Evolutionary conservation across 306 rosid species (phyloP).

Genomic region (Medicago lupulina): DNA sequence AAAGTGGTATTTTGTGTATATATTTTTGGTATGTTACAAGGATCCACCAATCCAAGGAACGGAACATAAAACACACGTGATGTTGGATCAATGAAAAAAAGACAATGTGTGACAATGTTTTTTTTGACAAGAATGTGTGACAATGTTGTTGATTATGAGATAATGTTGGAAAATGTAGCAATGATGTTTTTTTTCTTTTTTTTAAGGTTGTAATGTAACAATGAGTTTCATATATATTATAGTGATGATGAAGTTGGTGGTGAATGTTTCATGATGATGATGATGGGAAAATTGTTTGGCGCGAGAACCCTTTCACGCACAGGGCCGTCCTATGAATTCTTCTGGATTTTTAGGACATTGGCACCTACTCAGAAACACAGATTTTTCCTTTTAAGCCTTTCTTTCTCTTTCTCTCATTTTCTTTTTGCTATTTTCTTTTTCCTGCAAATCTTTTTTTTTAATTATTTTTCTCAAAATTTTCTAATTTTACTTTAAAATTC

Average conservation of each 20-base stretch:
- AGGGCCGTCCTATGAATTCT: conserved; percentile 43
- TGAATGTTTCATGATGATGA: too few species aligned
- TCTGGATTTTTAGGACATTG: conserved; percentile 44
- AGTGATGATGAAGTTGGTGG: conserved; percentile 10
- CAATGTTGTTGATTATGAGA: conserved; percentile 35
- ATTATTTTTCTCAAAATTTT: neutral
- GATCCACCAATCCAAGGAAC: conserved; percentile 61
- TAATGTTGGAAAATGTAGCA: conserved; percentile 20
- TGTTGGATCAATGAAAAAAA: conserved; percentile 33
- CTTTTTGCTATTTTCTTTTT: neutral
- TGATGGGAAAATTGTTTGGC: conserved; percentile 39
- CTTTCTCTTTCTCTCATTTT: neutral
- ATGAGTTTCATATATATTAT: too few species aligned
- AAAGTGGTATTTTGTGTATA: neutral
- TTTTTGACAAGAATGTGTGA: neutral
- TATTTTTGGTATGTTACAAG: conserved; percentile 45
- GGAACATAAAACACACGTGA: conserved; percentile 39
- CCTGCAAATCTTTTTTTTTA: neutral
- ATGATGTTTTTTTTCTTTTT: neutral
- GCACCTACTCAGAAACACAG: conserved; percentile 33
- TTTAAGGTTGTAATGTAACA: conserved; percentile 36
- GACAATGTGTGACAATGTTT: neutral
- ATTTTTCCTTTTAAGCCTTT: conserved; percentile 35
- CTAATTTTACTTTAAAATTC: conserved; percentile 40
- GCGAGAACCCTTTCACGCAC: conserved; percentile 35